Percentiles rank a stretch among this genome's conserved stretches.
Conservation (phyloP, 1,139 yeast genomes). For the Kodamaea plutei region DNA sequence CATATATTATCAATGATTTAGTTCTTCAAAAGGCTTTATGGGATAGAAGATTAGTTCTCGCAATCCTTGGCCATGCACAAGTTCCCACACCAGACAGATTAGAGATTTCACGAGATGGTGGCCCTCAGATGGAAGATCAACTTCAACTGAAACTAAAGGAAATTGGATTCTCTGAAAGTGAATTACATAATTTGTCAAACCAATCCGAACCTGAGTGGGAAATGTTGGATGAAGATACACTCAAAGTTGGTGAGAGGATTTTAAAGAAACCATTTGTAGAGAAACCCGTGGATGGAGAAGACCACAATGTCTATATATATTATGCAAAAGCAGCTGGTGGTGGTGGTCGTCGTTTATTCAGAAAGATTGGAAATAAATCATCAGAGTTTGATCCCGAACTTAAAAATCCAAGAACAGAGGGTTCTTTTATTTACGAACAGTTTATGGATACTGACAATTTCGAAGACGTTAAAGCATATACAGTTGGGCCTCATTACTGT, state of each 20-base stretch:
- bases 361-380: conserved; percentile 96
- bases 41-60: conserved; percentile 90
- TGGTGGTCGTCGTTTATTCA: conserved; percentile 90
- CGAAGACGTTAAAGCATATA: conserved; percentile 97
- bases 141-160: conserved; percentile 45
- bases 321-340: conserved; percentile 90
- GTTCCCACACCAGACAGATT: conserved; percentile 89
- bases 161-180: conserved; percentile 36
- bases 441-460: conserved; percentile 98
- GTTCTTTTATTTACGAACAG: conserved; percentile 87
- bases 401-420: conserved; percentile 73
- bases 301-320: conserved; percentile 92
- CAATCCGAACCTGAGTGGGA: conserved; percentile 78
- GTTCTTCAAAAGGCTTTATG: conserved; percentile 89
- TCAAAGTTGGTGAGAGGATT: conserved; percentile 67
- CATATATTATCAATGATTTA: conserved; percentile 84
- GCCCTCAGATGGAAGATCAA: conserved; percentile 72
- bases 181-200: conserved; percentile 58
- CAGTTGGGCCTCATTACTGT: conserved; percentile 86
- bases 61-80: conserved; percentile 71
- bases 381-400: conserved; percentile 91
- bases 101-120: conserved; percentile 94
- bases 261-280: conserved; percentile 92
- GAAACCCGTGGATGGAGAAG: conserved; percentile 98
- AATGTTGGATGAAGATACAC: conserved; percentile 87